Evolutionary conservation across 2,329 filamentous ascomycete species (phyloP).

Genomic region (Plectosphaerella plurivora): DNA sequence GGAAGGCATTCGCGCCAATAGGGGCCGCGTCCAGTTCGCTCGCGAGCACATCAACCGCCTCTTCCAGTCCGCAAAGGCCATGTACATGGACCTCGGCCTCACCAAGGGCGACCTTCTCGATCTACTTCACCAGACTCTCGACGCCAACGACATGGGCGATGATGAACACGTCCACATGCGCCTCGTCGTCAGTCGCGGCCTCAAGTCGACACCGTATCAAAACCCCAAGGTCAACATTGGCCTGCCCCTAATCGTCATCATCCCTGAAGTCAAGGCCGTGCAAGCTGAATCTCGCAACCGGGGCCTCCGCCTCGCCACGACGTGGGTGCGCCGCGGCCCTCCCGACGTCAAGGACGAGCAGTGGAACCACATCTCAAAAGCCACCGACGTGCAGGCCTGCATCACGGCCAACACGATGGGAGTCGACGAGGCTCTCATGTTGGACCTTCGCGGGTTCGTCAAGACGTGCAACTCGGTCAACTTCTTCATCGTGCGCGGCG

Average conservation of each 20-base stretch:
- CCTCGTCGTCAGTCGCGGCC: conserved; percentile 20
- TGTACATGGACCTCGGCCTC: conserved; percentile 22
- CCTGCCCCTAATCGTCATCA: conserved; percentile 22
- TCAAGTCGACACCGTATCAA: conserved; percentile 20
- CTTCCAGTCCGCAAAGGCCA: conserved; percentile 22
- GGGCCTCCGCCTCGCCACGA: conserved; percentile 19
- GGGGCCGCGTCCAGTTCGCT: conserved; percentile 19
- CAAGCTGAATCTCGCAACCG: conserved; percentile 14
- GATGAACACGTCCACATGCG: conserved; percentile 22
- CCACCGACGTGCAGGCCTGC: conserved; percentile 24
- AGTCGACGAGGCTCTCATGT: conserved; percentile 23
- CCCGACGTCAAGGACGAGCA: conserved; percentile 25
- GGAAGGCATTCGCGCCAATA: conserved; percentile 20
- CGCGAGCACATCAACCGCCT: conserved; percentile 20
- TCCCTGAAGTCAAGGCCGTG: conserved; percentile 21
- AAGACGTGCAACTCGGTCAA: conserved; percentile 27
- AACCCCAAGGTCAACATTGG: conserved; percentile 21
- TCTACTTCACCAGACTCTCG: conserved; percentile 18
- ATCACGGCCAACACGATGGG: conserved; percentile 22
- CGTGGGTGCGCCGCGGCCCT: conserved; percentile 22
- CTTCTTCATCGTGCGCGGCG: conserved; percentile 24
- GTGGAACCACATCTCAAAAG: conserved; percentile 25
- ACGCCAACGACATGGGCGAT: conserved; percentile 19
- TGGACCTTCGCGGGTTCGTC: conserved; percentile 21
- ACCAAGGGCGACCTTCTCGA: conserved; percentile 17